phyloP scores from a whole-genome alignment of 768 basidiomycete genomes.

The Phylloporus arenicola region DNA sequence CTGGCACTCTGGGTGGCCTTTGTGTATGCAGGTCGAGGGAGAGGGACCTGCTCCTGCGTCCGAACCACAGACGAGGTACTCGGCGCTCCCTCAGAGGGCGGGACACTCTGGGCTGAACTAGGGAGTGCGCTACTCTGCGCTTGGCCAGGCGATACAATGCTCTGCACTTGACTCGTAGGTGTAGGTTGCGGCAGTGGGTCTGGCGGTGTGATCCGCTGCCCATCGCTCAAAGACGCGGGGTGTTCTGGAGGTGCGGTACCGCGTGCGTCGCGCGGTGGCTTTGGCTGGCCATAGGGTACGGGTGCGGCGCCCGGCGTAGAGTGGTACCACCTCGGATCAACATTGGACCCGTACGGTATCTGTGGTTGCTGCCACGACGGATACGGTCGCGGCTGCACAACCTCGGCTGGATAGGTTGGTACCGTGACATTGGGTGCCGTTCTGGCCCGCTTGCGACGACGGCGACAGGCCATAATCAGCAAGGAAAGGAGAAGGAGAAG shows the following conservation, averaged over 20 bases:
- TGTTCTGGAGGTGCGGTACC: neutral
- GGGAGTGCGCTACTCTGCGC: neutral
- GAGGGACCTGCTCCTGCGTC: neutral
- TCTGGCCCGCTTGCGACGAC: neutral
- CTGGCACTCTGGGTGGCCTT: neutral
- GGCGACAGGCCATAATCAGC: conserved; percentile 5
- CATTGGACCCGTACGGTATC: neutral
- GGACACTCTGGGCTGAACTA: neutral
- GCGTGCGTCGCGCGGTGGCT: neutral
- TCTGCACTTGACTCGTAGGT: neutral
- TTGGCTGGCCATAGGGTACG: neutral
- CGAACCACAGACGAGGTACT: neutral
- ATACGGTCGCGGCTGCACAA: conserved; percentile 1
- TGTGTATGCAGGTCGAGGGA: conserved; percentile 4
- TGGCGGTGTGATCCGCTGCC: neutral
- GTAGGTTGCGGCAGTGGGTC: neutral
- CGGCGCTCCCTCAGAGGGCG: neutral
- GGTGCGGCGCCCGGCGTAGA: neutral
- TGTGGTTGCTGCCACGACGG: conserved; percentile 10
- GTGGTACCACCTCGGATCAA: conserved; percentile 6
- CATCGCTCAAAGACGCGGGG: neutral
- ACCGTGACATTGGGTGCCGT: neutral
- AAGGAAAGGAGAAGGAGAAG: conserved; percentile 8
- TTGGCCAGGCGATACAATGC: neutral
- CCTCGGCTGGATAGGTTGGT: neutral